Evolutionary conservation across 305 asterid genomes (phyloP), one percentile per base, ranked within the genome.

Genomic region (Fraxinus sp.): DNA sequence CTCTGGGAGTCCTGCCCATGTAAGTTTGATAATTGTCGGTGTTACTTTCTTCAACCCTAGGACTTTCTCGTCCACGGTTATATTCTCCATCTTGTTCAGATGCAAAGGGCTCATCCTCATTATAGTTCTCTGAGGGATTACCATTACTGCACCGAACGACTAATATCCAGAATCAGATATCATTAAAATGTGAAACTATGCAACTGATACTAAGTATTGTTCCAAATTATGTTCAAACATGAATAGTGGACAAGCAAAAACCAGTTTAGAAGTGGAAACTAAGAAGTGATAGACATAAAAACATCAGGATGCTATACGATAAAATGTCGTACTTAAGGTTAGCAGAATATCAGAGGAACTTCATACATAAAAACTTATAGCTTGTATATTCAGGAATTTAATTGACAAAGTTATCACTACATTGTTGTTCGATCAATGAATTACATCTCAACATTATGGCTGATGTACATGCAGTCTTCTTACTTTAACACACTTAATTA

Each of bases 1-100:
- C 76, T 46, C 82, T 80, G 39, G 94, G 94, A 79, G 97, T 89
- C 83, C 52, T 93, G 77, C 88, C 88, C 99, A 93, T 94, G 84
- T 87, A 86, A 39, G 97, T 87, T 71, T 93, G 99, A 35, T 35
- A 5, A 85, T 96, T 93, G 88, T 95, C 94, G 88, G 33, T 30
- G 49, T 88, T 33, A 44, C 81, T 83, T 44, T 95, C 98, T 77
- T 88, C 88, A 82, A 72, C 88, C 78, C 7, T 7, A 68, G 86
- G 82, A 28, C 57, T 80, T 74, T 30, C 90, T 74, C 87, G 86
- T n/a, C 78, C 91, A 78, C 88, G 91, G 77, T 85, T 24, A 79
- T 80, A 75, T 71, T 86, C 90, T 83, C 84, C 89, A n/a, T 44
- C 92, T 74, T 83, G 83, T 44, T 84, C 85, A 39, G 84, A 85